A percentile compares a stretch with the other conserved stretches of the same genome.
Evolutionary conservation across 208 protist genomes (phyloP).

Genomic region (Giardia muris): DNA sequence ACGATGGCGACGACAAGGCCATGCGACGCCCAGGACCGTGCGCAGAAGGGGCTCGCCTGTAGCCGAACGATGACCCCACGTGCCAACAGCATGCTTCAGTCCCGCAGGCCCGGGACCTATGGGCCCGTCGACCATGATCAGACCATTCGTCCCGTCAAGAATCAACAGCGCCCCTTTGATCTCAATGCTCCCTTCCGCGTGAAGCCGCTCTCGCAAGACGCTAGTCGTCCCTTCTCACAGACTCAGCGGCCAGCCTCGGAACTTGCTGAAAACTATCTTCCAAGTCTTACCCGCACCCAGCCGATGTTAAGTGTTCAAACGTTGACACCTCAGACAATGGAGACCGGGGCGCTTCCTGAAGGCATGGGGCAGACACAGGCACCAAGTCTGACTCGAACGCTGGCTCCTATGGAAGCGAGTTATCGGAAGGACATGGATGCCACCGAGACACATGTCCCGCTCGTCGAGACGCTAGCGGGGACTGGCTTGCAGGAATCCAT

Average conservation of each 20-base stretch:
- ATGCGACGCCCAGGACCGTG: not conserved
- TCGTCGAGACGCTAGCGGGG: not conserved
- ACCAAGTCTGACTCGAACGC: too few species aligned
- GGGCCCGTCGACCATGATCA: not conserved
- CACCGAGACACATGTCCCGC: too few species aligned
- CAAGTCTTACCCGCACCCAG: not conserved
- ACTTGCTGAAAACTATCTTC: not conserved
- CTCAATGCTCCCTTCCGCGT: not conserved
- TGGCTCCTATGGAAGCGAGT: too few species aligned
- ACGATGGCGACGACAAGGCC: not conserved
- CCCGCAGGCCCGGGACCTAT: not conserved
- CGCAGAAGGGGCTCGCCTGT: not conserved
- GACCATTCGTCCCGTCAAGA: not conserved
- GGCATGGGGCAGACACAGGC: not conserved
- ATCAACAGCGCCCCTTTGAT: not conserved
- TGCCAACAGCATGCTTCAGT: not conserved
- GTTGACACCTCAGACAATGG: not conserved
- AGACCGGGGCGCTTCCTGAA: not conserved
- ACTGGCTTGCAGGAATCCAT: not conserved
- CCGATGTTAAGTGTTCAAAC: not conserved
- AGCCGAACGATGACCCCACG: not conserved
- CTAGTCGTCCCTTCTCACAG: not conserved
- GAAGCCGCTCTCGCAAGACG: not conserved
- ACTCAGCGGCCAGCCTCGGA: not conserved
- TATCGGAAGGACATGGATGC: too few species aligned